Percentiles rank a stretch among this genome's conserved stretches.
Conservation (phyloP, 2,329 filamentous ascomycete genomes). For the Alternaria solani region DNA sequence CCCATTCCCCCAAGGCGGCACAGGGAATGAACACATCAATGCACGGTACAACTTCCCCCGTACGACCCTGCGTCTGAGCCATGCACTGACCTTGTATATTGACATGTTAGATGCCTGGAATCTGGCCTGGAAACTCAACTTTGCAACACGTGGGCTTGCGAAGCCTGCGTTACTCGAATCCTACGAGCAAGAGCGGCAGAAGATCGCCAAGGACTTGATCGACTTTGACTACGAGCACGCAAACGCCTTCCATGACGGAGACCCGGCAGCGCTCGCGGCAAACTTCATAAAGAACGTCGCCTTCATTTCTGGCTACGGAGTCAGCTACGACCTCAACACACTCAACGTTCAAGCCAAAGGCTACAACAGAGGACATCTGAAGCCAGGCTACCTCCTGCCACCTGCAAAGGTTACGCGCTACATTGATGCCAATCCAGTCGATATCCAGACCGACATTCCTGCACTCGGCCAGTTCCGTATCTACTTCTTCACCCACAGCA, state of each 20-base stretch:
- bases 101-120: conserved; percentile 48
- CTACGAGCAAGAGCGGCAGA: conserved; percentile 54
- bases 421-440: conserved; percentile 79
- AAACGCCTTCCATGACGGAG: conserved; percentile 65
- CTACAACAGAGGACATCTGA: conserved; percentile 56
- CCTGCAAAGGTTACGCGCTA: conserved; percentile 77
- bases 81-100: background rate
- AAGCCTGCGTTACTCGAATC: conserved; percentile 50
- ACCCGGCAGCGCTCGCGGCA: conserved; percentile 68
- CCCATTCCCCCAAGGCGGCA: conserved; percentile 53
- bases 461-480: conserved; percentile 79
- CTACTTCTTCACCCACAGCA: conserved; percentile 73
- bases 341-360: conserved; percentile 67
- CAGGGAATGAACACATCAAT: conserved; percentile 58
- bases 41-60: conserved; percentile 34
- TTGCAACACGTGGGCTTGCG: conserved; percentile 50
- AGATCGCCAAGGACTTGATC: conserved; percentile 56
- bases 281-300: conserved; percentile 76
- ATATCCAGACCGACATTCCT: conserved; percentile 79
- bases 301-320: conserved; percentile 77
- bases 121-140: conserved; percentile 56
- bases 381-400: conserved; percentile 60
- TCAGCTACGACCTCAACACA: conserved; percentile 70
- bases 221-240: conserved; percentile 59
- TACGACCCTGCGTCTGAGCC: background rate